These are phyloP conservation scores for Saraca asoca DNA, from an alignment of 331 rosid species.

Conservation along the genomic window DNA sequence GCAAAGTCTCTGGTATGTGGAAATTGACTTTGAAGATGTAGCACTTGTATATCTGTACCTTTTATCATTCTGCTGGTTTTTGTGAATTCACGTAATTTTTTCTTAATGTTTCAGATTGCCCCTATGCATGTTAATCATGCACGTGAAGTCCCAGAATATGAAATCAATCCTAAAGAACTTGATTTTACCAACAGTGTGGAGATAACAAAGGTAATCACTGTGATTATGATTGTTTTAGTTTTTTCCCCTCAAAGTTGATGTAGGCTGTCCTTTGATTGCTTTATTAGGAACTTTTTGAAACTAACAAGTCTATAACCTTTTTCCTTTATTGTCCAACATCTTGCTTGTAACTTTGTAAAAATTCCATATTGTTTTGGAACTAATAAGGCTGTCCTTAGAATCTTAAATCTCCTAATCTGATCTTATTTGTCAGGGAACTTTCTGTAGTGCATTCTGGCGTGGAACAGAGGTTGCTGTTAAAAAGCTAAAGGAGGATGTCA, in stretches of 20 bases:
- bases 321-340: background rate
- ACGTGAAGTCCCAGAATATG: constrained; percentile 91
- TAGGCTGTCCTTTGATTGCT: constrained; percentile 6
- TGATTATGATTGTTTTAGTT: background rate
- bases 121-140: constrained; percentile 83
- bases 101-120: constrained; percentile 58
- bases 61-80: constrained; percentile 24
- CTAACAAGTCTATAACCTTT: background rate
- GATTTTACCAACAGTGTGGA: constrained; percentile 78
- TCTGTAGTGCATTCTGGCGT: constrained; percentile 81
- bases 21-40: constrained; percentile 14
- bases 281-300: constrained; percentile 19
- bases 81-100: constrained; percentile 21
- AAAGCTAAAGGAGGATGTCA: constrained; percentile 71
- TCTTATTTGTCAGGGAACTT: constrained; percentile 68
- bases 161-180: constrained; percentile 81
- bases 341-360: background rate
- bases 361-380: constrained; percentile 2
- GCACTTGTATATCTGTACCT: constrained; percentile 28
- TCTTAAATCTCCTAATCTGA: constrained; percentile 19
- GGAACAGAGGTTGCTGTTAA: constrained; percentile 95
- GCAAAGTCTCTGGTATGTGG: constrained; percentile 75
- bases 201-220: constrained; percentile 66
- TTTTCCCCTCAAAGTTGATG: background rate
- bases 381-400: too few species aligned